Conservation (phyloP, 208 protist species). For the Blastocrithidia nonstop region DNA sequence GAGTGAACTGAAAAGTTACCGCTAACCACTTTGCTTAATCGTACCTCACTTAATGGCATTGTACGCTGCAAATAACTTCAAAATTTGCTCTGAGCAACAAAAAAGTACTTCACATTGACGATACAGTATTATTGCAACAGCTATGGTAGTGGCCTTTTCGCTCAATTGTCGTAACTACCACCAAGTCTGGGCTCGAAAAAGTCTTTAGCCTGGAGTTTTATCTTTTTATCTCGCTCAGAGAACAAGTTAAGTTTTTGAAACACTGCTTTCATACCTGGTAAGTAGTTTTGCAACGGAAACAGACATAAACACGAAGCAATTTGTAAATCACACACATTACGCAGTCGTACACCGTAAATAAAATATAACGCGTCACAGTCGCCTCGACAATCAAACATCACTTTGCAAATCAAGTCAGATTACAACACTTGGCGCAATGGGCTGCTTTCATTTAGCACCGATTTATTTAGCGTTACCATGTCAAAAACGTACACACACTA, state of each 20-base stretch:
- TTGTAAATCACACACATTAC: slow-evolving; percentile 37
- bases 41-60: no score
- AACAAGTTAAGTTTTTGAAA: slow-evolving; percentile 22
- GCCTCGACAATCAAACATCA: slow-evolving; percentile 57
- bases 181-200: slow-evolving; percentile 28
- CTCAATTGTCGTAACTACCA: slow-evolving; percentile 31
- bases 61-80: no score
- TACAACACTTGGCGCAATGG: slow-evolving; percentile 19
- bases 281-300: slow-evolving; percentile 8
- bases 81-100: slow-evolving; percentile 16
- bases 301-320: slow-evolving; percentile 16
- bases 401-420: slow-evolving; percentile 17
- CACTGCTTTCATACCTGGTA: slow-evolving; percentile 34
- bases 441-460: slow-evolving; percentile 6
- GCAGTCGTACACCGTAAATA: slow-evolving; percentile 24
- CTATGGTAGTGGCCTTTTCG: slow-evolving; percentile 20
- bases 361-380: slow-evolving; percentile 43
- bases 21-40: no score
- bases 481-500: slow-evolving; percentile 38
- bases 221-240: slow-evolving; percentile 10
- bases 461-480: slow-evolving; percentile 19
- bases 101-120: slow-evolving; percentile 52
- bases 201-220: slow-evolving; percentile 20
- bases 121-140: slow-evolving; percentile 42
- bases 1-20: no score